Conservation (phyloP, 2,329 filamentous ascomycete species). For the Didymella keratinophila region DNA sequence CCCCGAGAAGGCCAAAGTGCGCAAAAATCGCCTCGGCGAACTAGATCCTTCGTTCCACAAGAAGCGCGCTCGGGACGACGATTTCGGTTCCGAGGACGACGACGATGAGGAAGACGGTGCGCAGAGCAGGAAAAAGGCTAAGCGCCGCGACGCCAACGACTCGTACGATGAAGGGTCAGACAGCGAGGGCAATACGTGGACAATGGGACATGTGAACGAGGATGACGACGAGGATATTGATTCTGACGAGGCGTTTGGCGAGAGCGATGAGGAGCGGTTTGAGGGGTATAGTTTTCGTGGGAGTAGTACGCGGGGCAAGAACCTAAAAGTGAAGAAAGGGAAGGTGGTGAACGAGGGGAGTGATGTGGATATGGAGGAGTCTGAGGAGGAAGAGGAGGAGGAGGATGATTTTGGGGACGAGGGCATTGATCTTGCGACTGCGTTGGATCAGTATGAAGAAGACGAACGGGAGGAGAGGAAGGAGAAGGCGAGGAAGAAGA, state of each 20-base stretch:
- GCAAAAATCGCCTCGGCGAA: conserved; percentile 66
- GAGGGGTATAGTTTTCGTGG: conserved; percentile 76
- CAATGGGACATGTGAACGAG: conserved; percentile 72
- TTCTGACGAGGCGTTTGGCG: conserved; percentile 84
- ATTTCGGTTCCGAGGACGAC: conserved; percentile 53
- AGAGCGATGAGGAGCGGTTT: conserved; percentile 86
- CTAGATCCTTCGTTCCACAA: conserved; percentile 54
- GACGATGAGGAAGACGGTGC: conserved; percentile 36
- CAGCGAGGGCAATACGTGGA: conserved; percentile 86
- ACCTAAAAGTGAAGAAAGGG: conserved; percentile 56
- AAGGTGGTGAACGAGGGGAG: conserved; percentile 39
- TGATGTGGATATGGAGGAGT: conserved; percentile 61
- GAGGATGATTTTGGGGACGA: conserved; percentile 68
- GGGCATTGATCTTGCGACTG: conserved; percentile 68
- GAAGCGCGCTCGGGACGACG: conserved; percentile 58
- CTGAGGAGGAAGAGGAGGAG: conserved; percentile 50
- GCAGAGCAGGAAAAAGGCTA: conserved; percentile 43
- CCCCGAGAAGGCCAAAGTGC: conserved; percentile 62
- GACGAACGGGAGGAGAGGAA: conserved; percentile 43
- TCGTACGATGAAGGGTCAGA: conserved; percentile 80
- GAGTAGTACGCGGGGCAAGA: conserved; percentile 57
- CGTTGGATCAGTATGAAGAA: conserved; percentile 61
- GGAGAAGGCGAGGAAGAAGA: conserved; percentile 44
- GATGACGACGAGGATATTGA: conserved; percentile 75
- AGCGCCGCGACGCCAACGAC: conserved; percentile 49